These are phyloP conservation scores for Bifiguratus adelaidae DNA, from an alignment of 192 early-diverging fungal species.

Conservation along the genomic window DNA sequence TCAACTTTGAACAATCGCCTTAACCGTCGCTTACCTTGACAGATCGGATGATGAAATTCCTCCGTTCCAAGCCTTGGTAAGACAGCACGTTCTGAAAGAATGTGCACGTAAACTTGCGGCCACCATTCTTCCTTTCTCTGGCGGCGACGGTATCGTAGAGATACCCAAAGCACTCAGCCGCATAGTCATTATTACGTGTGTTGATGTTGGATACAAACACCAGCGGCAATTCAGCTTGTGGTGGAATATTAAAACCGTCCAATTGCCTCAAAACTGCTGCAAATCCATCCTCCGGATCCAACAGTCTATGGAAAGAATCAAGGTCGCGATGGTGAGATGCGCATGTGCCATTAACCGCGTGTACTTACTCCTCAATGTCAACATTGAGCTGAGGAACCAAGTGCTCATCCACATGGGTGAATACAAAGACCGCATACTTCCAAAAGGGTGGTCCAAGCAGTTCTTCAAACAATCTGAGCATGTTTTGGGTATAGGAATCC, in stretches of 20 bases:
- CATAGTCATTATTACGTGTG: conserved; percentile 26
- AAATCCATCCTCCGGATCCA: conserved; percentile 14
- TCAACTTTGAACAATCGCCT: too few species aligned
- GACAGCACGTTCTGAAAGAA: conserved; percentile 33
- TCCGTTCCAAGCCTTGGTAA: conserved; percentile 22
- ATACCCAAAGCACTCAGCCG: conserved; percentile 28
- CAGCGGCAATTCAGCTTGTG: conserved; percentile 24
- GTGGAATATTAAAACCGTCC: conserved; percentile 15
- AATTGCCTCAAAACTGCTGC: conserved; percentile 28
- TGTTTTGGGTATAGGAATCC: conserved; percentile 40
- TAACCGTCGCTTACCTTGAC: conserved; percentile 13
- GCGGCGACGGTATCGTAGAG: conserved; percentile 28
- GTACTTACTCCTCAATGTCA: conserved; percentile 23
- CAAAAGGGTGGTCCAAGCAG: conserved; percentile 35
- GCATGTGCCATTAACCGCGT: too few species aligned
- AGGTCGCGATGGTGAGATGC: not conserved
- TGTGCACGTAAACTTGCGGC: conserved; percentile 32
- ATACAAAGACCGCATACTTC: conserved; percentile 41
- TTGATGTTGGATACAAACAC: conserved; percentile 34
- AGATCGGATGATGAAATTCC: conserved; percentile 30
- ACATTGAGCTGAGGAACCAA: conserved; percentile 26
- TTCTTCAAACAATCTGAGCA: conserved; percentile 32
- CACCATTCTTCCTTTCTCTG: conserved; percentile 21
- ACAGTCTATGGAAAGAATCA: conserved; percentile 7
- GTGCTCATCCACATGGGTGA: conserved; percentile 43